These are phyloP conservation scores for Aspergillus leporis DNA, from an alignment of 495 filamentous ascomycete species.

Conservation along the genomic window DNA sequence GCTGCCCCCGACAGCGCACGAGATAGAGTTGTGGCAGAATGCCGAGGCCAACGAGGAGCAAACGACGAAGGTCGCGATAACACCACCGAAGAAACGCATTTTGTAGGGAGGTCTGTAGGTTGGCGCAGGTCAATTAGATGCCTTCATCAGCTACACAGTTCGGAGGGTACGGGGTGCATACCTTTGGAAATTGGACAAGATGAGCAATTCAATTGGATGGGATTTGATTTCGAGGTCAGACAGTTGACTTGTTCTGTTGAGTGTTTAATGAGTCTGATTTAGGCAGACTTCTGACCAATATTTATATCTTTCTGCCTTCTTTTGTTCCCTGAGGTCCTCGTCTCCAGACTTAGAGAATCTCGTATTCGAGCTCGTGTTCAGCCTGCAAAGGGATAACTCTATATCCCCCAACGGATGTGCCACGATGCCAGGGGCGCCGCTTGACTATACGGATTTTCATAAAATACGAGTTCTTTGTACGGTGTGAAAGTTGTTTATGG, in stretches of 20 bases:
- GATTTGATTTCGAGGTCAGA: background rate
- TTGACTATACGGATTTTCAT: background rate
- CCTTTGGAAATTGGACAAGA: background rate
- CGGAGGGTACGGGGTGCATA: background rate
- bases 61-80: background rate
- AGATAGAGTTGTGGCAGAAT: background rate
- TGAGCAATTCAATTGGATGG: background rate
- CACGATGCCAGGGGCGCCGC: background rate
- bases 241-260: background rate
- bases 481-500: background rate
- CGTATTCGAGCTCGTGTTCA: background rate
- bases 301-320: background rate
- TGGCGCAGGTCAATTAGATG: background rate
- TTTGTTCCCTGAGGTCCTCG: background rate
- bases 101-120: background rate
- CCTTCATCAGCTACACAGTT: background rate
- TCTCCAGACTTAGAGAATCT: background rate
- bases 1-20: background rate
- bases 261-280: background rate
- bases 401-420: background rate
- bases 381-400: background rate
- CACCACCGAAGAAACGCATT: constrained; percentile 2
- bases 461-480: background rate
- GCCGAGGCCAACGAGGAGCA: background rate
- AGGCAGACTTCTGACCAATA: background rate